Conservation (phyloP, 2,329 filamentous ascomycete species). For the Lachnellula occidentalis region DNA sequence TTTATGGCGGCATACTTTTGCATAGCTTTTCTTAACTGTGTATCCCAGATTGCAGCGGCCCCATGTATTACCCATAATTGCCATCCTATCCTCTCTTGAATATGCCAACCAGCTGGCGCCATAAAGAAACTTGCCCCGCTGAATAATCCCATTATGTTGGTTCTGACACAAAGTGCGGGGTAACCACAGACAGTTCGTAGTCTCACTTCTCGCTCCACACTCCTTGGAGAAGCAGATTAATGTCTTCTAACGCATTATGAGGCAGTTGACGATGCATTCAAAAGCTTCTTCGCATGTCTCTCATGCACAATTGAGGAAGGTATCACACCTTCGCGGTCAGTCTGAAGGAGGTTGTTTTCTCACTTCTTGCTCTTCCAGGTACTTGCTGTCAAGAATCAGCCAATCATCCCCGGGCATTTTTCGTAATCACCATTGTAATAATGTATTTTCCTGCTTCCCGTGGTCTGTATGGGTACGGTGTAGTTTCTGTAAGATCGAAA, state of each 20-base stretch:
- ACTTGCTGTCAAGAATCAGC: slow-evolving; percentile 37
- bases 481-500: slow-evolving; percentile 11
- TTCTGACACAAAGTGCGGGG: background rate
- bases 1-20: slow-evolving; percentile 33
- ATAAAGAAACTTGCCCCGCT: slow-evolving; percentile 44
- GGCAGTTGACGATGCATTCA: slow-evolving; percentile 39
- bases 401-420: slow-evolving; percentile 25
- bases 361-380: slow-evolving; percentile 37
- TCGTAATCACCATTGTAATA: slow-evolving; percentile 26
- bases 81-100: slow-evolving; percentile 42
- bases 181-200: slow-evolving; percentile 20
- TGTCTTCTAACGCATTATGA: slow-evolving; percentile 43
- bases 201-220: slow-evolving; percentile 31
- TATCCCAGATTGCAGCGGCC: slow-evolving; percentile 42
- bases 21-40: slow-evolving; percentile 37
- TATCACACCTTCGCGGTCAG: slow-evolving; percentile 37
- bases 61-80: slow-evolving; percentile 41
- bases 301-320: slow-evolving; percentile 37
- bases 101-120: slow-evolving; percentile 45
- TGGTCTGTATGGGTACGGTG: slow-evolving; percentile 18
- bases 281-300: slow-evolving; percentile 42
- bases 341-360: slow-evolving; percentile 36
- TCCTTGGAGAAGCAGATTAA: slow-evolving; percentile 41
- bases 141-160: slow-evolving; percentile 7
- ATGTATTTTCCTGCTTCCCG: slow-evolving; percentile 24